A percentile compares a stretch with the other conserved stretches of the same genome.
phyloP scores from a whole-genome alignment of 176 grass and related monocot genomes.

The Musa troglodytarum region DNA sequence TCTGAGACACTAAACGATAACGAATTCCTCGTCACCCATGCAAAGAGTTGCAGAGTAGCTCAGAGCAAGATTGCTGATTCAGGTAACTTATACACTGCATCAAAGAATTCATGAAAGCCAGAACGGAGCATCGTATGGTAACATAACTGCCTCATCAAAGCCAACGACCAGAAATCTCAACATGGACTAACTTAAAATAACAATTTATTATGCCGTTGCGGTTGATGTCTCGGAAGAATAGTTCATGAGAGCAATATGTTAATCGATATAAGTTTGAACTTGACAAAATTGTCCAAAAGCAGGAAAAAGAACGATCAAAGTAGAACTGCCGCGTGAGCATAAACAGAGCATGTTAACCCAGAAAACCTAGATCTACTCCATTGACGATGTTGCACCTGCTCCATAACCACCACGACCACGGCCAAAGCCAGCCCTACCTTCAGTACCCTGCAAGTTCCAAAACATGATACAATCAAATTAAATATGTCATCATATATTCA shows the following conservation, averaged over 20 bases:
- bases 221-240: neutral
- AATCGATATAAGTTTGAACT: neutral
- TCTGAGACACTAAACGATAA: too few species aligned
- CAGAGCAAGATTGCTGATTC: too few species aligned
- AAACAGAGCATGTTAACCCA: neutral
- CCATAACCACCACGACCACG: neutral
- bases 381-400: conserved; percentile 26
- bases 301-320: too few species aligned
- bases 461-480: neutral
- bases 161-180: neutral
- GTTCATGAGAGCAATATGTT: neutral
- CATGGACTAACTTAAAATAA: neutral
- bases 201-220: neutral
- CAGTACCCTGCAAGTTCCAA: neutral
- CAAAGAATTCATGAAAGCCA: neutral
- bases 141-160: neutral
- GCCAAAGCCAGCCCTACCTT: neutral
- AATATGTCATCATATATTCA: too few species aligned
- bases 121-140: neutral
- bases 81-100: too few species aligned
- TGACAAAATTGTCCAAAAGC: too few species aligned
- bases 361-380: conserved; percentile 40
- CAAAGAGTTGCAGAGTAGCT: too few species aligned
- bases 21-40: too few species aligned
- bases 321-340: too few species aligned